Evolutionary conservation across 2,329 filamentous ascomycete genomes (phyloP).

Genomic region (Pezicula rhizophila): DNA sequence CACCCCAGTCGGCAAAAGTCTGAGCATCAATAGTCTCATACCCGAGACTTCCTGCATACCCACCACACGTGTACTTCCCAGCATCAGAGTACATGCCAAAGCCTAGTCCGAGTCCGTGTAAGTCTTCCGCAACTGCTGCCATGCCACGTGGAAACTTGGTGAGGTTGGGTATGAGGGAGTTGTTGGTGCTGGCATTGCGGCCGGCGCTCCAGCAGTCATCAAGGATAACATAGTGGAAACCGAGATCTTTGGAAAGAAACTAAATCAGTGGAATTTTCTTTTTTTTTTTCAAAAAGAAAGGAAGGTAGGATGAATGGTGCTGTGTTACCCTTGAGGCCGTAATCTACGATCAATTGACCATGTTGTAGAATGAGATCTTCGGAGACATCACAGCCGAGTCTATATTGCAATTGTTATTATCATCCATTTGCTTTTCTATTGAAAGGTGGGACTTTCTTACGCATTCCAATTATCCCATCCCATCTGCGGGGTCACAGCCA

Average conservation of each 20-base stretch:
- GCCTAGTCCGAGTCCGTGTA: conserved; percentile 41
- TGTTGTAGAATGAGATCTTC: conserved; percentile 42
- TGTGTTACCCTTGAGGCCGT: conserved; percentile 34
- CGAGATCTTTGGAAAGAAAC: conserved; percentile 31
- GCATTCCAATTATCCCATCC: conserved; percentile 29
- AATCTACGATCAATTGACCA: conserved; percentile 40
- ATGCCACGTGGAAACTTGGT: conserved; percentile 43
- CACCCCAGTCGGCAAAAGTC: conserved; percentile 44
- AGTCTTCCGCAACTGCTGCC: conserved; percentile 35
- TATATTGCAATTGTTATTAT: conserved; percentile 39
- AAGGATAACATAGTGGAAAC: conserved; percentile 50
- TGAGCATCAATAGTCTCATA: conserved; percentile 47
- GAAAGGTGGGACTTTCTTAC: conserved; percentile 5
- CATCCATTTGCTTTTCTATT: conserved; percentile 12
- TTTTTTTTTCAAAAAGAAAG: no score
- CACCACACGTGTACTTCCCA: conserved; percentile 34
- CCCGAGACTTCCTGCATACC: conserved; percentile 38
- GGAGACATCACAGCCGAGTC: conserved; percentile 42
- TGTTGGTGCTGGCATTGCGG: conserved; percentile 33
- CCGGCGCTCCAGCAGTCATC: conserved; percentile 48
- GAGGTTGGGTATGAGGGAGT: conserved; percentile 34
- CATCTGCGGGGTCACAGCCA: conserved; percentile 35
- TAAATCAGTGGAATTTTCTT: no score
- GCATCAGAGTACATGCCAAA: conserved; percentile 49
- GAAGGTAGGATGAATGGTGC: no score